Percentiles rank a stretch among this genome's conserved stretches.
These are phyloP conservation scores for Hanseniaspora osmophila DNA, from an alignment of 805 yeast species.

Conservation along the genomic window DNA sequence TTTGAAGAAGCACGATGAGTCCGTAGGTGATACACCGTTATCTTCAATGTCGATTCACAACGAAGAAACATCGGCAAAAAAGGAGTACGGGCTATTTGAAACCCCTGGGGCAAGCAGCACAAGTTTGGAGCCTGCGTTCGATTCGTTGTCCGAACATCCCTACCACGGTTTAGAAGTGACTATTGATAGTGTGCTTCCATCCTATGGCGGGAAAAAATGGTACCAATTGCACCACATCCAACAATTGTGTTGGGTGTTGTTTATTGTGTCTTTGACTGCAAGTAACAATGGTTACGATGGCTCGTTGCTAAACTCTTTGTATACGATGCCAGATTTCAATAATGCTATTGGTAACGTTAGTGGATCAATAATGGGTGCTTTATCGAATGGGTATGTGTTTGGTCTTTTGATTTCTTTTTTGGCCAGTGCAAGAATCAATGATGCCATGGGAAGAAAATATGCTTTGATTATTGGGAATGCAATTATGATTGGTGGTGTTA, in stretches of 20 bases:
- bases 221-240: conserved; percentile 25
- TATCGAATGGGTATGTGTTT: conserved; percentile 28
- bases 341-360: conserved; percentile 26
- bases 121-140: neutral
- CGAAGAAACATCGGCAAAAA: no score
- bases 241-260: conserved; percentile 24
- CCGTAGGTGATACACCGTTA: no score
- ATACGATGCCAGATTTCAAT: conserved; percentile 30
- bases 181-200: conserved; percentile 9
- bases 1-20: no score
- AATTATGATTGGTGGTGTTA: conserved; percentile 11
- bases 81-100: no score
- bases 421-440: conserved; percentile 20
- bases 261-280: conserved; percentile 31
- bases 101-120: no score
- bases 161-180: neutral
- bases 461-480: conserved; percentile 14
- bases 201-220: conserved; percentile 20
- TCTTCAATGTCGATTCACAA: no score
- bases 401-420: conserved; percentile 25
- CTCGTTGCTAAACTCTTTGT: conserved; percentile 37
- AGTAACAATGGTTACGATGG: conserved; percentile 37
- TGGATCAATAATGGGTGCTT: conserved; percentile 28
- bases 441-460: conserved; percentile 29
- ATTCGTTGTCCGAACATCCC: neutral